Percentiles rank a stretch among this genome's conserved stretches.
Evolutionary conservation across 2,329 filamentous ascomycete genomes (phyloP).

Genomic region (Sporothrix curviconia): DNA sequence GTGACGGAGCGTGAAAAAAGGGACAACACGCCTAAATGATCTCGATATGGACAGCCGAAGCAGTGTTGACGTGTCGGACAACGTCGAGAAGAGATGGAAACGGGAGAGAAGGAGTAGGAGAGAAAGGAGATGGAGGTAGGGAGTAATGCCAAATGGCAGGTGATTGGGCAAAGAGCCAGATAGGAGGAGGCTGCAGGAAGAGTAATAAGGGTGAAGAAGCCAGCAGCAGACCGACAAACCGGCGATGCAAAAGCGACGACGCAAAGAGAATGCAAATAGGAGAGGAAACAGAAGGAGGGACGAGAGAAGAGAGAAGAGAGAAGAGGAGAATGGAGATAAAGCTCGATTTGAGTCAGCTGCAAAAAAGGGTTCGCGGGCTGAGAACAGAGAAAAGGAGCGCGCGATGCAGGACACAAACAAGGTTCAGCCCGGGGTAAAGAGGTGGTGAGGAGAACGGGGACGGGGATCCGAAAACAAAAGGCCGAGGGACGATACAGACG

Average conservation of each 20-base stretch:
- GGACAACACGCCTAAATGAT: not conserved
- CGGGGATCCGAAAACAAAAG: no score
- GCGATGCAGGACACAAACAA: conserved; percentile 7
- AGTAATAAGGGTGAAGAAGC: not conserved
- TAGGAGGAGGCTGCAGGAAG: not conserved
- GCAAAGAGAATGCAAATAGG: not conserved
- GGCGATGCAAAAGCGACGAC: not conserved
- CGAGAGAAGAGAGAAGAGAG: not conserved
- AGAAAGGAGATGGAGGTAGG: not conserved
- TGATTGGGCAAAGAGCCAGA: not conserved
- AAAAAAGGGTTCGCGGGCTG: not conserved
- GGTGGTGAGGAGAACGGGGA: no score
- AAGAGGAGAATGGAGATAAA: not conserved
- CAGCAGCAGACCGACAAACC: not conserved
- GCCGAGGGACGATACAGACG: no score
- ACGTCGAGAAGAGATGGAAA: not conserved
- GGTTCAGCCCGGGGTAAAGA: no score
- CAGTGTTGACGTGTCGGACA: not conserved
- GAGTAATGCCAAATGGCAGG: no score
- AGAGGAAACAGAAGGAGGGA: not conserved
- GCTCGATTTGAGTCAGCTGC: not conserved
- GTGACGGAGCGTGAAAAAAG: not conserved
- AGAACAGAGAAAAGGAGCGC: not conserved
- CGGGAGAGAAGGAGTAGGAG: not conserved
- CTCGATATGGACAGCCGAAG: not conserved